phyloP scores from a whole-genome alignment of 2,329 filamentous ascomycete genomes.

The Exophiala sideris region DNA sequence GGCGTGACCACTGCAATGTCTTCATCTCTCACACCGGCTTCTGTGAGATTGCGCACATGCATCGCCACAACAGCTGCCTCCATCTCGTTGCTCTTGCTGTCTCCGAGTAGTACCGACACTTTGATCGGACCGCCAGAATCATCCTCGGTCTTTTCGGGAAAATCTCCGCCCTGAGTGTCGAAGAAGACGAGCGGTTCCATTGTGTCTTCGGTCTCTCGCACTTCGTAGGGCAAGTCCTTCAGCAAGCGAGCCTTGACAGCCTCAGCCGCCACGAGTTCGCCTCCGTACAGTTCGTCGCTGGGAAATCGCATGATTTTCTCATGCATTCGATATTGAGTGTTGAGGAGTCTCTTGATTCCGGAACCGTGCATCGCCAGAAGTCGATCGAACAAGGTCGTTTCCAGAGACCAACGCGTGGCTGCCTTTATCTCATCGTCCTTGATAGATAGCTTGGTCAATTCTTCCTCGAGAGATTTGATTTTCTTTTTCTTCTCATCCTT shows the following conservation, averaged over 20 bases:
- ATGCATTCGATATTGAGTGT: slow-evolving; percentile 97
- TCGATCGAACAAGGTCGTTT: slow-evolving; percentile 90
- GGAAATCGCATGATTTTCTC: slow-evolving; percentile 93
- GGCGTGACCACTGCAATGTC: slow-evolving; percentile 94
- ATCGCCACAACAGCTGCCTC: slow-evolving; percentile 76
- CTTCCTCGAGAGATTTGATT: slow-evolving; percentile 34
- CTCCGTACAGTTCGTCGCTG: slow-evolving; percentile 81
- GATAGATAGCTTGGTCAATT: slow-evolving; percentile 37
- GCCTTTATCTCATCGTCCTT: slow-evolving; percentile 31
- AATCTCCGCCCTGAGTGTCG: slow-evolving; percentile 93
- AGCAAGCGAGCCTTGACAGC: slow-evolving; percentile 72
- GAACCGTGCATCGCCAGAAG: slow-evolving; percentile 77
- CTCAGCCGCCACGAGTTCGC: slow-evolving; percentile 75
- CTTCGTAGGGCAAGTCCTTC: slow-evolving; percentile 71
- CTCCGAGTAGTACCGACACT: slow-evolving; percentile 56
- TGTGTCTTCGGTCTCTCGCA: slow-evolving; percentile 80
- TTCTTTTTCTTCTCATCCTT: slow-evolving; percentile 43
- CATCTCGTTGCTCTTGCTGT: slow-evolving; percentile 89
- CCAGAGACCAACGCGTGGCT: slow-evolving; percentile 61
- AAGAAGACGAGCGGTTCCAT: slow-evolving; percentile 85
- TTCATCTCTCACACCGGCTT: slow-evolving; percentile 72
- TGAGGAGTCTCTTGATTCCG: slow-evolving; percentile 88
- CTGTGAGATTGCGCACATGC: slow-evolving; percentile 74
- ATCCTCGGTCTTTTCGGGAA: slow-evolving; percentile 76
- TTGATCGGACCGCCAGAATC: slow-evolving; percentile 54